Evolutionary conservation across 208 protist genomes (phyloP).

Genomic region (Acanthamoeba culbertsoni): DNA sequence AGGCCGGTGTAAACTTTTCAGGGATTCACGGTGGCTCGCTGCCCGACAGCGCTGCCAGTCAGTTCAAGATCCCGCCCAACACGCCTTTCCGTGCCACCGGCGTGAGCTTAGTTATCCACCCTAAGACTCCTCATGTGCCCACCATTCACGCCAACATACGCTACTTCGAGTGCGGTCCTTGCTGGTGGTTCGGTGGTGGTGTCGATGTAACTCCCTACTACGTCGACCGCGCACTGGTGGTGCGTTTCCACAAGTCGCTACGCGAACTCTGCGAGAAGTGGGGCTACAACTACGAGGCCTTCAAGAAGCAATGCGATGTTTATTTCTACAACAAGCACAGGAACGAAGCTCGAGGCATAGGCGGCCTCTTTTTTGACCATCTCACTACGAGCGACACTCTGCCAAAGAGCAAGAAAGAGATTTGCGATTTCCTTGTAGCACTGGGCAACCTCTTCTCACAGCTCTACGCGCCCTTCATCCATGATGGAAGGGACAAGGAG

Average conservation of each 20-base stretch:
- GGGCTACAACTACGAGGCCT: slow-evolving; percentile 80
- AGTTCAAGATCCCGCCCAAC: slow-evolving; percentile 64
- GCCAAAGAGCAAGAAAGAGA: slow-evolving; percentile 56
- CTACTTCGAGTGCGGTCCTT: slow-evolving; percentile 84
- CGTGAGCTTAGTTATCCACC: slow-evolving; percentile 87
- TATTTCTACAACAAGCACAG: slow-evolving; percentile 87
- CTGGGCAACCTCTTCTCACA: slow-evolving; percentile 79
- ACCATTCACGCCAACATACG: slow-evolving; percentile 90
- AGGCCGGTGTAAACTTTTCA: slow-evolving; percentile 87
- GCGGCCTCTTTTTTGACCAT: slow-evolving; percentile 89
- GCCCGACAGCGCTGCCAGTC: slow-evolving; percentile 59
- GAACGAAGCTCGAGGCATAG: slow-evolving; percentile 84
- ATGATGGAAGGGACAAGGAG: slow-evolving; percentile 36
- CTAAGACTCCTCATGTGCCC: slow-evolving; percentile 85
- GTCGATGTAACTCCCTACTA: slow-evolving; percentile 89
- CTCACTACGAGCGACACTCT: slow-evolving; percentile 52
- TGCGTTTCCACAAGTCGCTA: slow-evolving; percentile 81
- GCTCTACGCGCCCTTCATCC: slow-evolving; percentile 85
- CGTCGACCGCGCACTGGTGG: slow-evolving; percentile 78
- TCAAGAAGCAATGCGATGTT: slow-evolving; percentile 86
- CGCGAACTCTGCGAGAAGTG: slow-evolving; percentile 79
- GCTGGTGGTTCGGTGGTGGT: slow-evolving; percentile 92
- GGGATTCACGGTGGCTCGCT: slow-evolving; percentile 81
- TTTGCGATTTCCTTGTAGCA: slow-evolving; percentile 81
- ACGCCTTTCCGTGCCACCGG: slow-evolving; percentile 85